Conservation (phyloP, 2,329 filamentous ascomycete species). For the Emmonsiellopsis sp. region DNA sequence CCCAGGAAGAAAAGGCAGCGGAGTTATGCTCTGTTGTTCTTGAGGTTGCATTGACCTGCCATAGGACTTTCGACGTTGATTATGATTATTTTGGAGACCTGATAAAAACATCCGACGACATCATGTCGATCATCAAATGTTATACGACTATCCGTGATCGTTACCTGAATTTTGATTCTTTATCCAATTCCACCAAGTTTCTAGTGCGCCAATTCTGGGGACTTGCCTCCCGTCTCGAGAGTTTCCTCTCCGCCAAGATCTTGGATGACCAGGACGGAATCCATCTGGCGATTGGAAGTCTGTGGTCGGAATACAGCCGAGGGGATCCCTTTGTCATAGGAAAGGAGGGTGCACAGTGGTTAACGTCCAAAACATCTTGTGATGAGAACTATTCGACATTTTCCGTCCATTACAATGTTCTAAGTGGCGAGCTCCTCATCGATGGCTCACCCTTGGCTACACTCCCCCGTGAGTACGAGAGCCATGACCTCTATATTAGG, state of each 20-base stretch:
- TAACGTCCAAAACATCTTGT: conserved; percentile 10
- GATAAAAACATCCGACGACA: conserved; percentile 16
- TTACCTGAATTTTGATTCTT: conserved; percentile 3
- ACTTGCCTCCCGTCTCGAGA: conserved; percentile 9
- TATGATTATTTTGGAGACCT: conserved; percentile 16
- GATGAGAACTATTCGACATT: conserved; percentile 2
- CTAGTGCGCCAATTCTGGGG: conserved; percentile 18
- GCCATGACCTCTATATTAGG: conserved; percentile 13
- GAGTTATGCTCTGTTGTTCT: conserved; percentile 25
- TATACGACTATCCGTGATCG: conserved; percentile 29
- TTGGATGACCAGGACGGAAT: conserved; percentile 12
- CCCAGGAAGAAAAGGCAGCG: conserved; percentile 18
- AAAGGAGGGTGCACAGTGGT: conserved; percentile 10
- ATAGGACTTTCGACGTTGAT: conserved; percentile 39
- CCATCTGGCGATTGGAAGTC: conserved; percentile 13
- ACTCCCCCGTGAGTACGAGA: conserved; percentile 18
- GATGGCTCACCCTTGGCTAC: conserved; percentile 19
- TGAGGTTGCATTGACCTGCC: conserved; percentile 35
- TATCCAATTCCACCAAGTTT: conserved; percentile 8
- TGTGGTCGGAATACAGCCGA: conserved; percentile 21
- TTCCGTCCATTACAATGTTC: conserved; percentile 19
- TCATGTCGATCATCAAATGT: conserved; percentile 29
- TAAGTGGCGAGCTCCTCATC: conserved; percentile 22
- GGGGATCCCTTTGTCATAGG: conserved; percentile 16
- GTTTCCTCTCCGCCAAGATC: conserved; percentile 12